Evolutionary conservation across 306 rosid species (phyloP).

Genomic region (Rubus idaeus): DNA sequence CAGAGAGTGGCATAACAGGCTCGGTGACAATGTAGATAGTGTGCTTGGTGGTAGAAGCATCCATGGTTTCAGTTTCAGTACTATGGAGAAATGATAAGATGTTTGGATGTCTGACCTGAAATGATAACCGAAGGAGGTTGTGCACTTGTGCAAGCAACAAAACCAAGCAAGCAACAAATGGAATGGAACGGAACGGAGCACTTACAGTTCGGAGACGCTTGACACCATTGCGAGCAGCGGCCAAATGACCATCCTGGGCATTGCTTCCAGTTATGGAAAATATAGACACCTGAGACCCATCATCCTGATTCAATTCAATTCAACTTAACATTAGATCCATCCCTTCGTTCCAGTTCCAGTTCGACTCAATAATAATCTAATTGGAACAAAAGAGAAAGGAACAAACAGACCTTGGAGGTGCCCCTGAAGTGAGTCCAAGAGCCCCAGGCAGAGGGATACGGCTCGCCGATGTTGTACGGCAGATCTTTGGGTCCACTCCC

Average conservation of each 20-base stretch:
- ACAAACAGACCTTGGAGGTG: conserved; percentile 64
- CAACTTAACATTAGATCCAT: background rate
- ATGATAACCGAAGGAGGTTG: background rate
- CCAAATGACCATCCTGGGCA: conserved; percentile 90
- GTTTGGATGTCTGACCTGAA: conserved; percentile 99
- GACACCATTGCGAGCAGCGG: conserved; percentile 93
- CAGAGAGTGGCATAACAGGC: conserved; percentile 88
- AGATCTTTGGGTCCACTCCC: conserved; percentile 87
- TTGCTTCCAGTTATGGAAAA: conserved; percentile 82
- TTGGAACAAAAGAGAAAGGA: background rate
- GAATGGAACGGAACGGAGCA: background rate
- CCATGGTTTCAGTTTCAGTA: conserved; percentile 71
- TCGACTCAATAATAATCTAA: too few relatives aligned
- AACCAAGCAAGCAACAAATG: background rate
- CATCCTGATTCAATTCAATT: conserved; percentile 56
- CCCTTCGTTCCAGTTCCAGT: too few relatives aligned
- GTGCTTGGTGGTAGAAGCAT: conserved; percentile 68
- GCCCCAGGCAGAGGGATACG: conserved; percentile 91
- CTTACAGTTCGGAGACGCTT: conserved; percentile 86
- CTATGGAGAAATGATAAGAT: conserved; percentile 96
- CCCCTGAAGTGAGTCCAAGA: conserved; percentile 94
- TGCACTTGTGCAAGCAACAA: background rate
- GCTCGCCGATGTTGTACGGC: conserved; percentile 85
- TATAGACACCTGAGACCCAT: conserved; percentile 82
- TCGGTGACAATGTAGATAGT: conserved; percentile 92